These are phyloP conservation scores for Domatiomyces globalis DNA, from an alignment of 2,329 filamentous ascomycete genomes.

Conservation along the genomic window DNA sequence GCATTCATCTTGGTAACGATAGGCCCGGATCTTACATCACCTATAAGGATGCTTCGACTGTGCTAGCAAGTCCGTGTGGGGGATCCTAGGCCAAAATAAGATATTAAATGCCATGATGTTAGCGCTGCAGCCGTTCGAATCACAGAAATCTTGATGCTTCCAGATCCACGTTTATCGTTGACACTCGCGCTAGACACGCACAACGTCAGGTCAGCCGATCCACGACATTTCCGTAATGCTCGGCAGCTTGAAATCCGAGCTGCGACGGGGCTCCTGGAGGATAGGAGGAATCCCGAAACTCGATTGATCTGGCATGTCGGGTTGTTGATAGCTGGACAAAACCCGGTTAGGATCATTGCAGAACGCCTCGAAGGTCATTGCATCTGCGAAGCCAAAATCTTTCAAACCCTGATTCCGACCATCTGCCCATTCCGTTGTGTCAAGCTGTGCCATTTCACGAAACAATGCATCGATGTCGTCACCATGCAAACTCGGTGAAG, in stretches of 20 bases:
- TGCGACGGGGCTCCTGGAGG: not conserved
- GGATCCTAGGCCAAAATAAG: not conserved
- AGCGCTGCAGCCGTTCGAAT: not conserved
- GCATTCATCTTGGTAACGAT: no score
- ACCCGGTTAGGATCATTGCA: constrained; percentile 31
- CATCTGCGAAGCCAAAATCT: constrained; percentile 32
- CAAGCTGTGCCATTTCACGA: constrained; percentile 32
- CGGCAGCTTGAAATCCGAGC: not conserved
- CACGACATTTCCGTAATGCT: not conserved
- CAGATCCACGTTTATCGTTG: not conserved
- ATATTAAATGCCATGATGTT: not conserved
- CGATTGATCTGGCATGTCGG: not conserved
- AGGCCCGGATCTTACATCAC: no score
- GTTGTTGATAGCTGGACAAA: constrained; percentile 3
- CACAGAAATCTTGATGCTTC: not conserved
- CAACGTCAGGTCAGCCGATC: not conserved
- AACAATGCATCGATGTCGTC: constrained; percentile 32
- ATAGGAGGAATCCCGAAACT: not conserved
- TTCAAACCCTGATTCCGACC: constrained; percentile 29
- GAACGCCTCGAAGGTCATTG: constrained; percentile 31
- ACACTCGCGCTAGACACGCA: not conserved
- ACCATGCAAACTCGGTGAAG: constrained; percentile 17
- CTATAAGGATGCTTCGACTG: no score
- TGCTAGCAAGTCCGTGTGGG: no score
- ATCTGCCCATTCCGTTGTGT: constrained; percentile 31